These are phyloP conservation scores for Wickerhamomyces rabaulensis DNA, from an alignment of 805 yeast genomes.

Conservation along the genomic window DNA sequence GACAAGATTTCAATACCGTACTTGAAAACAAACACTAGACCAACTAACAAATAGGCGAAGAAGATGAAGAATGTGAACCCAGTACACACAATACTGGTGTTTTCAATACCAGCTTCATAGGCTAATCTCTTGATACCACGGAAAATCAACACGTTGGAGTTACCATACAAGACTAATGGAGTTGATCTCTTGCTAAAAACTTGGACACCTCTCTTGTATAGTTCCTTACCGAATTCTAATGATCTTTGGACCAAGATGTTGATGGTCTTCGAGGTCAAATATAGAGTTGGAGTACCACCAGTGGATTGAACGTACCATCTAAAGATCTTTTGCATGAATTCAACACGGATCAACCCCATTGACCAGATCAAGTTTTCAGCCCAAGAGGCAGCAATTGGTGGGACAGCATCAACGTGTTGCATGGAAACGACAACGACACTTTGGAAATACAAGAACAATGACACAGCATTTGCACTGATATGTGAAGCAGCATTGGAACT, in stretches of 20 bases:
- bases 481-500: slow-evolving; percentile 93
- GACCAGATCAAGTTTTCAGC: slow-evolving; percentile 96
- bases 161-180: slow-evolving; percentile 39
- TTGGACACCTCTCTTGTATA: slow-evolving; percentile 24
- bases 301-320: slow-evolving; percentile 95
- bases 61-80: slow-evolving; percentile 83
- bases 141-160: slow-evolving; percentile 55
- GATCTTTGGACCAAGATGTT: slow-evolving; percentile 76
- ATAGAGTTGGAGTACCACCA: slow-evolving; percentile 78
- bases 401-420: slow-evolving; percentile 90
- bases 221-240: slow-evolving; percentile 22
- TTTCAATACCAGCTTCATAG: slow-evolving; percentile 70
- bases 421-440: slow-evolving; percentile 85
- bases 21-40: slow-evolving; percentile 50
- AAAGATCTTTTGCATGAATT: slow-evolving; percentile 76
- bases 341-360: slow-evolving; percentile 76
- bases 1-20: slow-evolving; percentile 42
- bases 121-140: slow-evolving; percentile 89
- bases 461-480: slow-evolving; percentile 92
- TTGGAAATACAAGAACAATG: slow-evolving; percentile 91
- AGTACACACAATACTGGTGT: slow-evolving; percentile 76
- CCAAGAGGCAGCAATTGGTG: slow-evolving; percentile 98
- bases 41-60: slow-evolving; percentile 68
- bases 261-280: slow-evolving; percentile 53
- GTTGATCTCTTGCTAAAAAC: slow-evolving; percentile 30